These are phyloP conservation scores for Lactarius psammicola DNA, from an alignment of 768 basidiomycete genomes.

Conservation along the genomic window DNA sequence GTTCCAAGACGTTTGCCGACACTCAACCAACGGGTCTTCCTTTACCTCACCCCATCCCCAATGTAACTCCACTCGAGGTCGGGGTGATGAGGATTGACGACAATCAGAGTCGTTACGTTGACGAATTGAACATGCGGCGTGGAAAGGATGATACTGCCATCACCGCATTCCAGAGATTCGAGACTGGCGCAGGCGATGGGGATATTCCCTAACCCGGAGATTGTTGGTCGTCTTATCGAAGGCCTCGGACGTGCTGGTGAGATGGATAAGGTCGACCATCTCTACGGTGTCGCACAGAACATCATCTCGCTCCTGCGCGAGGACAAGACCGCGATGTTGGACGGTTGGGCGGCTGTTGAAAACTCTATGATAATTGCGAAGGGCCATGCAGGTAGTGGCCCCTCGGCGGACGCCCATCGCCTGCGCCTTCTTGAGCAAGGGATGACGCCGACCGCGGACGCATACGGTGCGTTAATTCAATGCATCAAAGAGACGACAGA, in stretches of 20 bases:
- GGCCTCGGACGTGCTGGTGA: constrained; percentile 62
- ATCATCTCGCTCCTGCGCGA: constrained; percentile 49
- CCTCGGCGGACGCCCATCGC: constrained; percentile 80
- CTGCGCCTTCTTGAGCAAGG: constrained; percentile 73
- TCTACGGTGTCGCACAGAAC: constrained; percentile 68
- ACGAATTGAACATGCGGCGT: constrained; percentile 31
- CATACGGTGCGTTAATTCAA: constrained; percentile 88
- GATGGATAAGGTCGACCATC: constrained; percentile 55
- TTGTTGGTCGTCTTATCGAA: constrained; percentile 64
- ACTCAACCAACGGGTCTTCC: constrained; percentile 21
- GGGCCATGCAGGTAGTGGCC: constrained; percentile 77
- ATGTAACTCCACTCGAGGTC: constrained; percentile 1
- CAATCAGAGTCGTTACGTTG: constrained; percentile 35
- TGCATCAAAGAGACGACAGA: constrained; percentile 93
- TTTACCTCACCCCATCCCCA: constrained; percentile 8
- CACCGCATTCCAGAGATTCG: constrained; percentile 51
- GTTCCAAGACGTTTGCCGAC: background rate
- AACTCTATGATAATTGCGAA: constrained; percentile 86
- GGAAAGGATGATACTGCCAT: constrained; percentile 33
- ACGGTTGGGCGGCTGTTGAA: constrained; percentile 76
- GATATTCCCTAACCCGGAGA: constrained; percentile 49
- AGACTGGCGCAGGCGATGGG: constrained; percentile 44
- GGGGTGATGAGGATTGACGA: constrained; percentile 31
- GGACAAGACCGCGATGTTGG: constrained; percentile 48
- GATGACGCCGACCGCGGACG: constrained; percentile 77